Evolutionary conservation across 169 alveolate species (phyloP).

Genomic region (Theileria luwenshuni): DNA sequence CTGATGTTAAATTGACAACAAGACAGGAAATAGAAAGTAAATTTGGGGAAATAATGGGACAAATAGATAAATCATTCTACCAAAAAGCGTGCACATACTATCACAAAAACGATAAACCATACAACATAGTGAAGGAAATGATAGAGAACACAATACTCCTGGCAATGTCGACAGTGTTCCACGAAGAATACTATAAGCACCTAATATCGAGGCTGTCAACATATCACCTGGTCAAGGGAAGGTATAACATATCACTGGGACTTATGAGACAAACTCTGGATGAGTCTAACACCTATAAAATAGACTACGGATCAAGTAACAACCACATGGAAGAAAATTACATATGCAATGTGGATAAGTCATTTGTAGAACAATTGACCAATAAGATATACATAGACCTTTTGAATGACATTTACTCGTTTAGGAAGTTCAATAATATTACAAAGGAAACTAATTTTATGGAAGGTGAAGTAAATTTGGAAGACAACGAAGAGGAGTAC

Average conservation of each 20-base stretch:
- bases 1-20: not conserved
- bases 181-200: conserved; percentile 31
- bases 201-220: conserved; percentile 30
- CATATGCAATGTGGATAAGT: conserved; percentile 10
- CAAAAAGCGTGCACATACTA: not conserved
- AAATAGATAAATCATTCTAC: not conserved
- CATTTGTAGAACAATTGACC: conserved; percentile 19
- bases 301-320: conserved; percentile 12
- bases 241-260: conserved; percentile 39
- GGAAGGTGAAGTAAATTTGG: not conserved
- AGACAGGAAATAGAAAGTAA: not conserved
- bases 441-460: not conserved
- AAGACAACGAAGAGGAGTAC: not conserved
- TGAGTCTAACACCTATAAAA: conserved; percentile 15
- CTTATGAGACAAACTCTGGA: conserved; percentile 21
- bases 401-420: conserved; percentile 24
- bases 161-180: conserved; percentile 49
- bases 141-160: conserved; percentile 36
- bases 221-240: conserved; percentile 42
- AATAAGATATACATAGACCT: conserved; percentile 41
- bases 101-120: not conserved
- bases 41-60: not conserved
- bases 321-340: conserved; percentile 19
- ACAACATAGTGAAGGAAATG: conserved; percentile 26
- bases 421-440: conserved; percentile 7